Evolutionary conservation across 2,329 filamentous ascomycete species (phyloP), one percentile per base, ranked within the genome.

Genomic region (Aspergillus luchuensis): DNA sequence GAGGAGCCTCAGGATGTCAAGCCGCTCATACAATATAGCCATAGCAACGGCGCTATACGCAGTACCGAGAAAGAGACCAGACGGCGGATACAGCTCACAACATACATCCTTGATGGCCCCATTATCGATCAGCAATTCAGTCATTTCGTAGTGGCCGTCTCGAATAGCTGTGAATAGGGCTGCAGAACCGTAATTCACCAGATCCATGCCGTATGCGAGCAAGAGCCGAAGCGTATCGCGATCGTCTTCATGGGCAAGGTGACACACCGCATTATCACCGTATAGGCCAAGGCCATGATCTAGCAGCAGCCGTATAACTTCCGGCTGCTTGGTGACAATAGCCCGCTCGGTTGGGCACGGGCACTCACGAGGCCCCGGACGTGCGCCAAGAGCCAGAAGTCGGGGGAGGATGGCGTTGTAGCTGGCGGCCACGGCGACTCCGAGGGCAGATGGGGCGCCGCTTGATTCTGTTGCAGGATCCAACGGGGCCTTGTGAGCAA

Each of bases 71-170:
- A 23, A 8, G 17, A 13, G 7, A 19, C 19, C 7, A 10, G 19
- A n/a, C 25, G 38, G 38, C 15, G 15, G 28, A n/a, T 33, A 23
- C 19, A 41, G 43, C 3, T 21, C 3, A 30, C 23, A 52, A 13
- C 4, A 7, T 28, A 59, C 10, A 23, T 57, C 23, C 15, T 57
- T 38, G n/a, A 43, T 38, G 21, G 49, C 57, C 2, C 54, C 57
- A 25, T 60, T 19, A 7, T 60, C 50, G 41, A 63, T 55, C 3
- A 63, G 48, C 11, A 63, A n/a, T 30, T 56, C 17, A 4, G 54
- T 36, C 10, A 58, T 45, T 7, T 58, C 57, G 13, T 41, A 38
- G 23, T 50, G 54, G 3, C 45, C 57, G 8, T 45, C 47, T 11
- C 43, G 53, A 13, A 62, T 54, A 5, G 57, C 60, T 8, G 15